These are phyloP conservation scores for Blastobotrys attinorum DNA, from an alignment of 805 yeast species.

Conservation along the genomic window DNA sequence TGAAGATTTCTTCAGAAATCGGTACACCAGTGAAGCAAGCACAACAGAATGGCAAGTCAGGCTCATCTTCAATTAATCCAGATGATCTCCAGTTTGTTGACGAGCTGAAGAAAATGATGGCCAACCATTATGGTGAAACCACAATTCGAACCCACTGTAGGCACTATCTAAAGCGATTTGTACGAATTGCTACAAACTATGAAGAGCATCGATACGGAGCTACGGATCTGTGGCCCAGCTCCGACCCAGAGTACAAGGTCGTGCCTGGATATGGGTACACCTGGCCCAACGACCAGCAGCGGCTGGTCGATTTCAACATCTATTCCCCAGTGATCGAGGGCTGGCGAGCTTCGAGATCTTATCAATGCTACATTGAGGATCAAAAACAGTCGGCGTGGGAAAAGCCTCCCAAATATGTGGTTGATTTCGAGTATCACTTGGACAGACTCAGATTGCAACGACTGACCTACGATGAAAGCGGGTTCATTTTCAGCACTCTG, in stretches of 20 bases:
- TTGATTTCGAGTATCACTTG: constrained; percentile 25
- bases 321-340: constrained; percentile 25
- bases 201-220: constrained; percentile 22
- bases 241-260: constrained; percentile 13
- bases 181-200: constrained; percentile 23
- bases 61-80: constrained; percentile 2
- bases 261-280: constrained; percentile 27
- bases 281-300: constrained; percentile 23
- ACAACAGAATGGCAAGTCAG: constrained; percentile 11
- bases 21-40: constrained; percentile 25
- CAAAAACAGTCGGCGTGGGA: constrained; percentile 16
- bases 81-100: constrained; percentile 23
- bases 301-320: constrained; percentile 16
- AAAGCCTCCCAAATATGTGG: constrained; percentile 17
- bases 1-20: constrained; percentile 25
- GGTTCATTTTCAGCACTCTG: constrained; percentile 19
- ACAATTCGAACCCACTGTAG: constrained; percentile 23
- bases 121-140: constrained; percentile 25
- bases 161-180: constrained; percentile 21
- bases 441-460: constrained; percentile 22
- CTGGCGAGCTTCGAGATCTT: constrained; percentile 24
- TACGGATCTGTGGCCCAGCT: constrained; percentile 18
- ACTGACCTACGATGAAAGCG: constrained; percentile 21
- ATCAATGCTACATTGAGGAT: constrained; percentile 20
- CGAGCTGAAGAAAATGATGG: constrained; percentile 22